These are phyloP conservation scores for Syncephalis fuscata DNA, from an alignment of 371 early-diverging fungal species.

Conservation along the genomic window DNA sequence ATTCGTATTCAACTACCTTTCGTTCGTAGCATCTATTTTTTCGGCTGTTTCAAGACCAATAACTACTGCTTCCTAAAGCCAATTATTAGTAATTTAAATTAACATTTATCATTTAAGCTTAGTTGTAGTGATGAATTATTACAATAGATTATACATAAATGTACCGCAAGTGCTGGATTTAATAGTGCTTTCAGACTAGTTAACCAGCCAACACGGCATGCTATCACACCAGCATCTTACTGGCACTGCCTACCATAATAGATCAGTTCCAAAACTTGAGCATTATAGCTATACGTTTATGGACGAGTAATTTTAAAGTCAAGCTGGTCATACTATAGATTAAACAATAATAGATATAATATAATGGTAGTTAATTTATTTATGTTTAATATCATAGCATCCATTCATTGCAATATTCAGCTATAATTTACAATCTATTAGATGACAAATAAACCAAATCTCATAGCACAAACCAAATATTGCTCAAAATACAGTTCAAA, in stretches of 20 bases:
- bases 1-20: conserved; percentile 49
- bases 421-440: conserved; percentile 9
- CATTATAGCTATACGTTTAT: conserved; percentile 64
- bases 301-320: conserved; percentile 45
- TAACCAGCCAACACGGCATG: conserved; percentile 94
- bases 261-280: conserved; percentile 83
- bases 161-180: conserved; percentile 65
- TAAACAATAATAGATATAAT: background rate
- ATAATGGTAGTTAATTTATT: background rate
- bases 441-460: background rate
- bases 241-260: conserved; percentile 87
- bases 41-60: conserved; percentile 50
- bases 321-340: conserved; percentile 69
- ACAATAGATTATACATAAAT: conserved; percentile 78
- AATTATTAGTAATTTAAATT: too few species aligned
- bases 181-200: conserved; percentile 64
- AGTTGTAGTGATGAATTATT: conserved; percentile 76
- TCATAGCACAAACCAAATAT: conserved; percentile 47
- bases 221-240: conserved; percentile 88
- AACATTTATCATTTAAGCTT: background rate
- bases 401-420: conserved; percentile 76
- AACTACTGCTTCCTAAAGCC: conserved; percentile 69
- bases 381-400: background rate
- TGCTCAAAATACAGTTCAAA: conserved; percentile 92
- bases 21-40: conserved; percentile 45